phyloP scores from a whole-genome alignment of 2,329 filamentous ascomycete genomes.

The Plectosphaerella plurivora region DNA sequence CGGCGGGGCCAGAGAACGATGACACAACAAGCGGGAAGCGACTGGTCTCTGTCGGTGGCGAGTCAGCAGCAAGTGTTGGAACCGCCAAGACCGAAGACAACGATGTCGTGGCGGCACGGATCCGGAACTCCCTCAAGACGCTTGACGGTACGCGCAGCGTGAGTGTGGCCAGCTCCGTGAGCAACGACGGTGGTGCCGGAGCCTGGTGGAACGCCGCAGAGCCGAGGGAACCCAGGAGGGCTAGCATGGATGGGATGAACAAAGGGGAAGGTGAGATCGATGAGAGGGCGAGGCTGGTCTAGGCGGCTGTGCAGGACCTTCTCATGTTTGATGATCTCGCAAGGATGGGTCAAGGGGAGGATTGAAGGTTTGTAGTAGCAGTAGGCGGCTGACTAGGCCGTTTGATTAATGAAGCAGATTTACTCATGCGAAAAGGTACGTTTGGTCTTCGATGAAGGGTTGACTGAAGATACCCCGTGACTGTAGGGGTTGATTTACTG shows the following conservation, averaged over 20 bases:
- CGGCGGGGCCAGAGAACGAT: background rate
- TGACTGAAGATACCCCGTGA: too few species aligned
- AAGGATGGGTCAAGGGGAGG: background rate
- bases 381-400: too few species aligned
- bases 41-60: background rate
- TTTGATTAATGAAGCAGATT: too few species aligned
- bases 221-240: background rate
- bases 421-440: too few species aligned
- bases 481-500: too few species aligned
- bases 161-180: constrained; percentile 2
- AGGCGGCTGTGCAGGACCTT: constrained; percentile 25
- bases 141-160: background rate
- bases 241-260: background rate
- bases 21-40: background rate
- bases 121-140: constrained; percentile 4
- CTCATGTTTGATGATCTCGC: constrained; percentile 16
- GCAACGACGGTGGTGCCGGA: constrained; percentile 7
- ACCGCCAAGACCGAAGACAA: constrained; percentile 4
- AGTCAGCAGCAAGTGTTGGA: background rate
- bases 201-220: constrained; percentile 10
- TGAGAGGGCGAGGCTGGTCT: constrained; percentile 20
- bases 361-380: too few species aligned
- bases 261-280: background rate
- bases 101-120: constrained; percentile 1
- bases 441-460: too few species aligned